phyloP scores from a whole-genome alignment of 2,329 filamentous ascomycete species.

The Colletotrichum sp. region DNA sequence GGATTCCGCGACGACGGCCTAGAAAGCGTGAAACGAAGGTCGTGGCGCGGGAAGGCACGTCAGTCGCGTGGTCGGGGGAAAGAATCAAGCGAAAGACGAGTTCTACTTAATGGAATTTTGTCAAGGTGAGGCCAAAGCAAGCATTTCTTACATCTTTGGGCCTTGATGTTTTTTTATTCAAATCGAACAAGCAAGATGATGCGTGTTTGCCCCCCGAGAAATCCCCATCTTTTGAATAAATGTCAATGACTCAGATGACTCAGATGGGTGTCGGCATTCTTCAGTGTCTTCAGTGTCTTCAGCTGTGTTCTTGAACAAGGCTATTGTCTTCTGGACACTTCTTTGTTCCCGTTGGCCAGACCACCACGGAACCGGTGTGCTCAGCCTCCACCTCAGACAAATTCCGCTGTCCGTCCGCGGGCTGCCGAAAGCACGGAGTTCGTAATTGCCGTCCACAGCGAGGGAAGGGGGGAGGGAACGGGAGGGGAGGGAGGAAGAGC shows the following conservation, averaged over 20 bases:
- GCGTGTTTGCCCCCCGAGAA: neutral
- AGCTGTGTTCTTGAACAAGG: neutral
- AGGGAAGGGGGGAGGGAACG: neutral
- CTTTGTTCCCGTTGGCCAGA: slow-evolving; percentile 15
- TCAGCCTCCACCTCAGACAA: neutral
- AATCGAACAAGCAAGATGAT: neutral
- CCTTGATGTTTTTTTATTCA: neutral
- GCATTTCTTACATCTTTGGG: neutral
- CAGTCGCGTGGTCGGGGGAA: neutral
- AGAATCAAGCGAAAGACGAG: neutral
- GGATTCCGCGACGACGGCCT: neutral
- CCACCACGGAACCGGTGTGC: slow-evolving; percentile 3
- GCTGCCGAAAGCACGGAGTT: neutral
- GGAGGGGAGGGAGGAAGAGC: neutral
- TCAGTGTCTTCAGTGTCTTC: neutral
- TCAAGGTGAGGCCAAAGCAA: neutral
- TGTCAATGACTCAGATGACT: neutral
- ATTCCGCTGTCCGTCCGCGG: neutral
- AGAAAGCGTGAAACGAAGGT: neutral
- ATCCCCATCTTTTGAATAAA: neutral
- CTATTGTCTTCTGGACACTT: neutral
- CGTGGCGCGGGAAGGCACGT: neutral
- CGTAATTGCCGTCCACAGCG: neutral
- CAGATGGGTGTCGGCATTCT: neutral
- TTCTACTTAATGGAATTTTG: neutral